Evolutionary conservation across 1,284 basidiomycete genomes (phyloP).

Genomic region (Lentinula novae-zelandiae): DNA sequence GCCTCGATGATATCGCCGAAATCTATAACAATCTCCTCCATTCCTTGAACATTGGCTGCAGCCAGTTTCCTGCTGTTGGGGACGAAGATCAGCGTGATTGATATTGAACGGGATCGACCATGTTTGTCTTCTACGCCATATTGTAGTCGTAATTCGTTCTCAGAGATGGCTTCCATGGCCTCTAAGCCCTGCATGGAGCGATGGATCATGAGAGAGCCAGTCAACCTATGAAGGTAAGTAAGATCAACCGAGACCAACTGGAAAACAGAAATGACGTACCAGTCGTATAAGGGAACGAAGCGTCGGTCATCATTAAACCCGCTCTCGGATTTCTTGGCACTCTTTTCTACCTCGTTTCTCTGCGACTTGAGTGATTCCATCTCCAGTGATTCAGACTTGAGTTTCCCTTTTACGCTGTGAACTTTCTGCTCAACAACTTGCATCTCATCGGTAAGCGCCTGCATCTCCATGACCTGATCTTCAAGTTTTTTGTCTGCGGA

Average conservation of each 20-base stretch:
- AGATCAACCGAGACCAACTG: neutral
- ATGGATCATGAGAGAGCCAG: conserved; percentile 61
- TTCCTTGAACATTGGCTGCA: conserved; percentile 49
- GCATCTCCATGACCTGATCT: conserved; percentile 70
- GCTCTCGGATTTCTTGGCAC: conserved; percentile 60
- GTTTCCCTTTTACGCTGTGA: conserved; percentile 50
- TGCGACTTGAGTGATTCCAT: conserved; percentile 63
- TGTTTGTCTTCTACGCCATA: conserved; percentile 42
- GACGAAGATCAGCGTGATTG: conserved; percentile 58
- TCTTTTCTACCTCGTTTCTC: conserved; percentile 66
- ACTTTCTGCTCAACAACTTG: conserved; percentile 39
- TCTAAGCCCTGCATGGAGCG: conserved; percentile 58
- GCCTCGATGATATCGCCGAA: conserved; percentile 58
- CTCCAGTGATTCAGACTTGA: conserved; percentile 57
- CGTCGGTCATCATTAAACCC: conserved; percentile 46
- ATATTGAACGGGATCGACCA: conserved; percentile 24
- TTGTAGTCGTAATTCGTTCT: conserved; percentile 71
- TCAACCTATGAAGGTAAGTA: conserved; percentile 50
- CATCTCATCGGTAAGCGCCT: conserved; percentile 60
- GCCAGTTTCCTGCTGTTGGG: conserved; percentile 64
- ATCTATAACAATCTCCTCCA: conserved; percentile 49
- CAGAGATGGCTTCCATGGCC: conserved; percentile 55
- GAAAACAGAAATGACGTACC: conserved; percentile 38
- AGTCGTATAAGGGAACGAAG: conserved; percentile 63
- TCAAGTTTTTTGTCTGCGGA: conserved; percentile 70